These are phyloP conservation scores for Xerocomellus intermedius DNA, from an alignment of 768 basidiomycete genomes.

Conservation along the genomic window DNA sequence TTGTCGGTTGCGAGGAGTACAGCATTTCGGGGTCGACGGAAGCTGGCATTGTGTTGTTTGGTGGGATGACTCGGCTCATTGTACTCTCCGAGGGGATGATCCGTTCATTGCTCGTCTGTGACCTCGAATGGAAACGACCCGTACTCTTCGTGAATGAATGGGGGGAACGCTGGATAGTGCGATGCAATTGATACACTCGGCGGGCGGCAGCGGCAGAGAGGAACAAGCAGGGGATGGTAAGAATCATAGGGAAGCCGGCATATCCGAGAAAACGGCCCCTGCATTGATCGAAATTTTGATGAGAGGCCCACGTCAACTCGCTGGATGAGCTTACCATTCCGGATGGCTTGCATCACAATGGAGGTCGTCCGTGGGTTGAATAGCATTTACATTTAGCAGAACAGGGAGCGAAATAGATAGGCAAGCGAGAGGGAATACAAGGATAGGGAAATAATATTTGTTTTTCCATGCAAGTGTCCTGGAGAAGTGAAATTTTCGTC, in stretches of 20 bases:
- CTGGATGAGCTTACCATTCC: slow-evolving; percentile 45
- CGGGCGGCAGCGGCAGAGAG: slow-evolving; percentile 36
- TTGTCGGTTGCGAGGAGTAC: not conserved
- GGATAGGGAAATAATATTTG: slow-evolving; percentile 42
- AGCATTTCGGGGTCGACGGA: not conserved
- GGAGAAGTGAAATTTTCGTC: not conserved
- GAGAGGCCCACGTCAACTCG: not conserved
- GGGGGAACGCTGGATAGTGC: slow-evolving; percentile 13
- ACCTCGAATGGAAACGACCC: not conserved
- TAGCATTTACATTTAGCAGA: slow-evolving; percentile 43
- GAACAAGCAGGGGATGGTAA: slow-evolving; percentile 51
- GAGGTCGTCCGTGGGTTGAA: slow-evolving; percentile 49
- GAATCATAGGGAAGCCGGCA: slow-evolving; percentile 52
- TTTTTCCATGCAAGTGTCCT: slow-evolving; percentile 53
- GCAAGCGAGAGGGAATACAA: slow-evolving; percentile 48
- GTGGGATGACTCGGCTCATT: slow-evolving; percentile 14
- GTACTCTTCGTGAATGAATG: not conserved
- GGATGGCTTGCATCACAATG: slow-evolving; percentile 61
- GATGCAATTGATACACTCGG: slow-evolving; percentile 22
- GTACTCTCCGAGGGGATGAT: slow-evolving; percentile 5
- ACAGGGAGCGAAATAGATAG: slow-evolving; percentile 43
- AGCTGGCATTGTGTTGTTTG: slow-evolving; percentile 23
- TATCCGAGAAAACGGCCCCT: slow-evolving; percentile 69
- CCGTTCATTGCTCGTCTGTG: not conserved
- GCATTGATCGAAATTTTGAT: not conserved